phyloP scores from a whole-genome alignment of 441 rosid genomes.

The Erodium trifolium region DNA sequence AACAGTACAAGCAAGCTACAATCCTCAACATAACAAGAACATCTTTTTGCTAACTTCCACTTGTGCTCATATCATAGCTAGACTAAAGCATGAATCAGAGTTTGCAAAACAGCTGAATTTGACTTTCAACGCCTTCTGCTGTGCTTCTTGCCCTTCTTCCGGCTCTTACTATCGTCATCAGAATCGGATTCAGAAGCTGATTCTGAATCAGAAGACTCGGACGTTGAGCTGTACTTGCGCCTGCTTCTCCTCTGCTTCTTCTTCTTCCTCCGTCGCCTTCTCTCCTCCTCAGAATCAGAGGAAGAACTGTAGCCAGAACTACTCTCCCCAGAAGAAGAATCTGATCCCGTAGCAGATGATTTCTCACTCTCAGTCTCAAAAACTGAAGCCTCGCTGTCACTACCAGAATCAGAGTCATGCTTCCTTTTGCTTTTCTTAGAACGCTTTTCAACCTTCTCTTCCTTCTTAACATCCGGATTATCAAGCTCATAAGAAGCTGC shows the following conservation, averaged over 20 bases:
- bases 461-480: slow-evolving; percentile 33
- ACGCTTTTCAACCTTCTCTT: slow-evolving; percentile 36
- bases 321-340: slow-evolving; percentile 51
- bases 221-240: slow-evolving; percentile 61
- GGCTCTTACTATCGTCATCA: slow-evolving; percentile 45
- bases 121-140: slow-evolving; percentile 41
- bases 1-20: background rate
- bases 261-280: slow-evolving; percentile 50
- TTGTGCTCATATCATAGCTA: no score
- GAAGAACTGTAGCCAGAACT: slow-evolving; percentile 63
- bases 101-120: background rate
- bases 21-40: background rate
- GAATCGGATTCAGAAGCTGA: slow-evolving; percentile 68
- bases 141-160: slow-evolving; percentile 58
- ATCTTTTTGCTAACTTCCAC: background rate
- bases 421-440: slow-evolving; percentile 80
- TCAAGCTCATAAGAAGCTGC: slow-evolving; percentile 52
- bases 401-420: slow-evolving; percentile 52
- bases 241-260: slow-evolving; percentile 49
- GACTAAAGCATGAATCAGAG: background rate
- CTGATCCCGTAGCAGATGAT: slow-evolving; percentile 49
- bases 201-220: slow-evolving; percentile 68
- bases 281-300: slow-evolving; percentile 64
- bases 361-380: slow-evolving; percentile 72
- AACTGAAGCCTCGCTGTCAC: slow-evolving; percentile 85